Evolutionary conservation across 2,329 filamentous ascomycete genomes (phyloP).

Genomic region (Trichoderma afroharzianum): DNA sequence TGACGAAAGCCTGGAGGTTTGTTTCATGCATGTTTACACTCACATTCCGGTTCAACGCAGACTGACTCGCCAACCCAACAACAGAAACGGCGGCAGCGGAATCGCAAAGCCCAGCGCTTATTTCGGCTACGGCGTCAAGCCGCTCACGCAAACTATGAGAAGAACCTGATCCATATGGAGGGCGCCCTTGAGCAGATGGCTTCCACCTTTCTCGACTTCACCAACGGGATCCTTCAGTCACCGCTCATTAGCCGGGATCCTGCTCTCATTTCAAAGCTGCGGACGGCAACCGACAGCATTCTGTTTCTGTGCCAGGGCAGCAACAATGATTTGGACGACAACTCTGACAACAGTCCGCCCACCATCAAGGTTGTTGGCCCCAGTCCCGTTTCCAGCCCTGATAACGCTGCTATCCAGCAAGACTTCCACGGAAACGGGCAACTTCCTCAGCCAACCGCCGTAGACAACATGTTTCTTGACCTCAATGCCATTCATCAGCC

Average conservation of each 20-base stretch:
- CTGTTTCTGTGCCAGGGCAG: background rate
- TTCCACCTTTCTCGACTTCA: background rate
- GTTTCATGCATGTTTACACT: background rate
- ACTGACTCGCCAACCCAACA: background rate
- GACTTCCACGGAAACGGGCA: background rate
- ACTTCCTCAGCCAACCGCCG: background rate
- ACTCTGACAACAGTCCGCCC: background rate
- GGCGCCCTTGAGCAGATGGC: conserved; percentile 8
- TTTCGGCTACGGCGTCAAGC: conserved; percentile 6
- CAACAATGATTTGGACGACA: background rate
- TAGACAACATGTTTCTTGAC: background rate
- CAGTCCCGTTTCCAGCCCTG: background rate
- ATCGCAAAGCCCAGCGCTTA: conserved; percentile 8
- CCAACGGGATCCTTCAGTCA: conserved; percentile 2
- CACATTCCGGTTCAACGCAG: too few relatives aligned
- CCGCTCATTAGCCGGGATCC: background rate
- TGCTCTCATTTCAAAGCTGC: background rate
- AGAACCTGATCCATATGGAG: conserved; percentile 3
- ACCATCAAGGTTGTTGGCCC: too few relatives aligned
- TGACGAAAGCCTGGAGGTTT: conserved; percentile 3
- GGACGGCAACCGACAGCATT: conserved; percentile 7
- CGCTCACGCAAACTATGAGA: conserved; percentile 1
- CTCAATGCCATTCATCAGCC: background rate
- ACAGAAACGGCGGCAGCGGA: conserved; percentile 11
- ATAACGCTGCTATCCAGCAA: background rate